These are phyloP conservation scores for Nitzschia palea DNA, from an alignment of 108 stramenopile species.

Conservation along the genomic window DNA sequence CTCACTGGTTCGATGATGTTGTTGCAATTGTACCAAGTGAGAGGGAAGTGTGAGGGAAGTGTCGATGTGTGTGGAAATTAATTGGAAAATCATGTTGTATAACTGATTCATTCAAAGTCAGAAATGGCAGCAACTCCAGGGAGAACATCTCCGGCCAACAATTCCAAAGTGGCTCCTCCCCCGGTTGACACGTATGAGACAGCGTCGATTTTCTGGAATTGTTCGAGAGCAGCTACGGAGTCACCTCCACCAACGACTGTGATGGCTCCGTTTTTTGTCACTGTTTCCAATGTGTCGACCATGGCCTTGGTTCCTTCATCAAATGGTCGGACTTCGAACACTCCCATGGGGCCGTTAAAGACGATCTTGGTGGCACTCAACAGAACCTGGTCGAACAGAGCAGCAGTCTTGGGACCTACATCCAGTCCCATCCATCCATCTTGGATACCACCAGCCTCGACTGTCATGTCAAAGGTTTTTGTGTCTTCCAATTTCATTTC, in stretches of 20 bases:
- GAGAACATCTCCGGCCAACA: constrained; percentile 90
- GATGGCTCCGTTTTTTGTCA: constrained; percentile 79
- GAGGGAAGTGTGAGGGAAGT: no score
- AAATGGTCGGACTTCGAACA: constrained; percentile 93
- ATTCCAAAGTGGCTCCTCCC: constrained; percentile 94
- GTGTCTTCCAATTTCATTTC: constrained; percentile 52
- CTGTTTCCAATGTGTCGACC: constrained; percentile 83
- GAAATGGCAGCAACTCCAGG: constrained; percentile 90
- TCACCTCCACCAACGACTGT: constrained; percentile 98
- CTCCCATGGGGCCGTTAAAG: constrained; percentile 98
- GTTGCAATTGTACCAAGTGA: no score
- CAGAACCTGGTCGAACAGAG: constrained; percentile 62
- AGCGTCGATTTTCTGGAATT: constrained; percentile 72
- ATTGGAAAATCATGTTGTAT: no score
- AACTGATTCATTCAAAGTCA: constrained; percentile 19
- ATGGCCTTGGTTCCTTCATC: constrained; percentile 85
- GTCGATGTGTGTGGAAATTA: no score
- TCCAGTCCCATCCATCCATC: constrained; percentile 98
- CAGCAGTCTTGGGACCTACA: constrained; percentile 87
- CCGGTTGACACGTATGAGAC: constrained; percentile 94
- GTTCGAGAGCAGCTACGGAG: constrained; percentile 88
- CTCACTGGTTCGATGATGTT: no score
- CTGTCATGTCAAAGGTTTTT: constrained; percentile 71
- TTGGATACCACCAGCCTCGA: constrained; percentile 60
- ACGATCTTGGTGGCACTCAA: constrained; percentile 72